These are phyloP conservation scores for Keithomyces neogunnii DNA, from an alignment of 2,329 filamentous ascomycete species.

Conservation along the genomic window DNA sequence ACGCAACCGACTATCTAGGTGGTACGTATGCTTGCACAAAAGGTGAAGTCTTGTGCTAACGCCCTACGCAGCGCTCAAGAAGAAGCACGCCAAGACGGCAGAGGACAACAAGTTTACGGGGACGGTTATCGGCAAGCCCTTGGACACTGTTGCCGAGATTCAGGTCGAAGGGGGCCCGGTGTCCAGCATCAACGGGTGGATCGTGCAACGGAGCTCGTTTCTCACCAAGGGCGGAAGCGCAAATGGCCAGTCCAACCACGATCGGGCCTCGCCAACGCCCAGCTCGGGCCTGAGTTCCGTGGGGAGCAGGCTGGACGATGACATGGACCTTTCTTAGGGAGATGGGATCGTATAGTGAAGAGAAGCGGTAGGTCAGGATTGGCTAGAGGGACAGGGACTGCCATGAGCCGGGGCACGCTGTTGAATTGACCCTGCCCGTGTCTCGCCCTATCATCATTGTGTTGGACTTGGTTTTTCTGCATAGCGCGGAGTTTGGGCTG, in stretches of 20 bases:
- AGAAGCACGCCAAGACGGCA: constrained; percentile 83
- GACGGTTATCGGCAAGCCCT: constrained; percentile 68
- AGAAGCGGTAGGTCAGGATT: not conserved
- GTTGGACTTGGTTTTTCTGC: constrained; percentile 13
- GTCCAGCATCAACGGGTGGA: constrained; percentile 29
- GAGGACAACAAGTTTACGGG: constrained; percentile 81
- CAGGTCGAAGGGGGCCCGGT: constrained; percentile 65
- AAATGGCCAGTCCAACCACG: constrained; percentile 7
- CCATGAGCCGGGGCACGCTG: not conserved
- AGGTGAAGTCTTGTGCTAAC: not conserved
- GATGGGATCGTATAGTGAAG: too few relatives aligned
- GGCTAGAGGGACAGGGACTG: not conserved
- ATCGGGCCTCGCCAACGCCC: constrained; percentile 31
- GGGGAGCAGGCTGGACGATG: constrained; percentile 27
- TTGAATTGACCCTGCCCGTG: not conserved
- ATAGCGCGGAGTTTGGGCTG: constrained; percentile 34
- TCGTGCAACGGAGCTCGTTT: constrained; percentile 19
- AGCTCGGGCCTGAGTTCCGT: constrained; percentile 52
- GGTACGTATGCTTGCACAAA: constrained; percentile 28
- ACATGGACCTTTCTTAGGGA: constrained; percentile 36
- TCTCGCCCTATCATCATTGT: not conserved
- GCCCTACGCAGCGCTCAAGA: constrained; percentile 59
- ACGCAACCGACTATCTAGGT: constrained; percentile 62
- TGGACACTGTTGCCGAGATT: constrained; percentile 58
- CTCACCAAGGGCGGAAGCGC: constrained; percentile 7